A percentile compares a stretch with the other conserved stretches of the same genome.
Conservation (phyloP, 2,329 filamentous ascomycete species). For the Cladosporium sp. region DNA sequence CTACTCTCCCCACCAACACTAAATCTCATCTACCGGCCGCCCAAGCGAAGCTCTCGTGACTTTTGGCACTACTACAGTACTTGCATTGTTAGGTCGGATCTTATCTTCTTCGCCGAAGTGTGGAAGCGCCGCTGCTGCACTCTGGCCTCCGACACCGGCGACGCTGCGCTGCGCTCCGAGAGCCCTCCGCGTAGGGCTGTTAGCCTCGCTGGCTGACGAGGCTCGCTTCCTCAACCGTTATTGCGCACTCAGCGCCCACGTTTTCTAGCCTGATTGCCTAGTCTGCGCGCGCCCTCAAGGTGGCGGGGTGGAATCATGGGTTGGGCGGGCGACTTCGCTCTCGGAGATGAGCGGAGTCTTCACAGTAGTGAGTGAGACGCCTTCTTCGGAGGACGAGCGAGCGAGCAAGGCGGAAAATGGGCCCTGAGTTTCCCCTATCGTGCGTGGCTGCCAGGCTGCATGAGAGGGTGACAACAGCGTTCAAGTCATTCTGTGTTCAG, state of each 20-base stretch:
- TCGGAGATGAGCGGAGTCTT: slow-evolving; percentile 13
- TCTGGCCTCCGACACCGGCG: slow-evolving; percentile 1
- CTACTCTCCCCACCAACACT: slow-evolving; percentile 4
- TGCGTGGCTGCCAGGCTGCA: neutral
- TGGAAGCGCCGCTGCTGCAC: neutral
- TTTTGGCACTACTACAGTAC: neutral
- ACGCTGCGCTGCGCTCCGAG: slow-evolving; percentile 1
- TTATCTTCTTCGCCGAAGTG: slow-evolving; percentile 11
- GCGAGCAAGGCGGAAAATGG: neutral
- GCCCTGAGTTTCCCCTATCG: slow-evolving; percentile 11
- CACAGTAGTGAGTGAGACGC: neutral
- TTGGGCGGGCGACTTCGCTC: neutral
- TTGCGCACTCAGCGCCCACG: neutral
- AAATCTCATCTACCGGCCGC: slow-evolving; percentile 3
- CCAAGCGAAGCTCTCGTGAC: neutral
- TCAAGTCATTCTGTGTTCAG: slow-evolving; percentile 3
- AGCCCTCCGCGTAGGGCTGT: slow-evolving; percentile 2
- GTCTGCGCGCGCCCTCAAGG: neutral
- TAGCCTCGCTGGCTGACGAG: slow-evolving; percentile 2
- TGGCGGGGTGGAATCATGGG: neutral
- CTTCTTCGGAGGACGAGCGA: neutral
- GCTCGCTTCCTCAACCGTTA: slow-evolving; percentile 8
- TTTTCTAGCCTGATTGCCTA: slow-evolving; percentile 3
- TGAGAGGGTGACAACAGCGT: slow-evolving; percentile 6
- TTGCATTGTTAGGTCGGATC: neutral